Base-by-base conservation (phyloP, 2,329 filamentous ascomycete genomes). In the Colletotrichum sp. region DNA sequence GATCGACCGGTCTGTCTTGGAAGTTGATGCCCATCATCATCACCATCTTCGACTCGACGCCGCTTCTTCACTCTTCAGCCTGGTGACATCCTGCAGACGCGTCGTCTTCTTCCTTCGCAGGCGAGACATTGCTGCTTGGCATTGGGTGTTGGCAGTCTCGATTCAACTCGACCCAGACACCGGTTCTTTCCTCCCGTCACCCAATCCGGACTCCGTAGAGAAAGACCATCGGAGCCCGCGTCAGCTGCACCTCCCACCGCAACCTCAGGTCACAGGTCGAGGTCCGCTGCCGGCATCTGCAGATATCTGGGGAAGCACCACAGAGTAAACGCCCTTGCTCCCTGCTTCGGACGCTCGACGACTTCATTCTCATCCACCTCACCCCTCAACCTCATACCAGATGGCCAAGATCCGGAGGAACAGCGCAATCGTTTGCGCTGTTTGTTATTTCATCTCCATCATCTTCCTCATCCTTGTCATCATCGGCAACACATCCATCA, bases 391-490 rank as follows among this genome's bases (percentile, higher is more conserved):
- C 55, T 8, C 55, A 18, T 28, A 8, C 18, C 61, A 18, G 43
- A 77, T 76, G 28, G 91, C 90, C 0, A 87, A 86, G 70, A 87
- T 88, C 36, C 88, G 94, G 18, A 87, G 88, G 66, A 89, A 89
- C 83, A 93, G 93, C 81, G 91, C 94, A 75, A 83, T 93, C 28
- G 82, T 93, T 63, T 92, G 94, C 63, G 92, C 91, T 36, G 85
- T 94, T 78, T 90, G 94, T 80, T 96, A 97, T 83, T 87, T 96
- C 76, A 82, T 97, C 76, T 90, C 94, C 52, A 90, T 94, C 78
- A 88, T 96, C 78, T 98, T 98, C 83, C 88, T 98, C 52, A 91
- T 98, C 77, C 90, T 98, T 79, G 94, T 92, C 80, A 89, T 95
- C 80, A 91, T 98, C 79, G 96, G 95, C 79, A 96, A 94, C 84